phyloP scores from a whole-genome alignment of 176 grass and related monocot species.

The Bolboschoenus planiculmis region DNA sequence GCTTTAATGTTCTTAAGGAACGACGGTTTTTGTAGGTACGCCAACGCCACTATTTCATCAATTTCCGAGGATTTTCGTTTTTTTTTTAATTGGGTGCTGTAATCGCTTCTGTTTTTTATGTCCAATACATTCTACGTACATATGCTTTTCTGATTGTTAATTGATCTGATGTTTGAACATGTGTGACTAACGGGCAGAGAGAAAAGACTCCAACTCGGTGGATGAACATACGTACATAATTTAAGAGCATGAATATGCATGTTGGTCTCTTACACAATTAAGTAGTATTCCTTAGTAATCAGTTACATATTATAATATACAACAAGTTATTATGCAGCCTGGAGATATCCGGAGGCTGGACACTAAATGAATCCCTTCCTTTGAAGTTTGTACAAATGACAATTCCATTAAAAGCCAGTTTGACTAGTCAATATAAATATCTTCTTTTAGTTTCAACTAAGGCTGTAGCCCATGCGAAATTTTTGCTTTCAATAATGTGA shows the following conservation, averaged over 20 bases:
- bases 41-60: background rate
- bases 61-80: background rate
- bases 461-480: too few relatives aligned
- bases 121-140: background rate
- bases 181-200: background rate
- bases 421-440: too few relatives aligned
- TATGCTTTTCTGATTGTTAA: background rate
- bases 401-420: too few relatives aligned
- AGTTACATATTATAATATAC: too few relatives aligned
- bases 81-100: background rate
- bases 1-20: background rate
- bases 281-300: too few relatives aligned
- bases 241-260: background rate
- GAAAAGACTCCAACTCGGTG: background rate
- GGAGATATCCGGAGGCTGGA: too few relatives aligned
- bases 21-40: background rate
- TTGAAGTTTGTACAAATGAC: too few relatives aligned
- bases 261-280: too few relatives aligned
- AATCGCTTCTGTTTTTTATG: background rate
- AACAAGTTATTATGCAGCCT: too few relatives aligned
- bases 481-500: background rate
- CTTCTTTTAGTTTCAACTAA: too few relatives aligned
- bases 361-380: too few relatives aligned
- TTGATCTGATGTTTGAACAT: background rate
- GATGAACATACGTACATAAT: background rate